A percentile compares a stretch with the other conserved stretches of the same genome.
phyloP scores from a whole-genome alignment of 495 filamentous ascomycete genomes.

The Trichoderma reesei region DNA sequence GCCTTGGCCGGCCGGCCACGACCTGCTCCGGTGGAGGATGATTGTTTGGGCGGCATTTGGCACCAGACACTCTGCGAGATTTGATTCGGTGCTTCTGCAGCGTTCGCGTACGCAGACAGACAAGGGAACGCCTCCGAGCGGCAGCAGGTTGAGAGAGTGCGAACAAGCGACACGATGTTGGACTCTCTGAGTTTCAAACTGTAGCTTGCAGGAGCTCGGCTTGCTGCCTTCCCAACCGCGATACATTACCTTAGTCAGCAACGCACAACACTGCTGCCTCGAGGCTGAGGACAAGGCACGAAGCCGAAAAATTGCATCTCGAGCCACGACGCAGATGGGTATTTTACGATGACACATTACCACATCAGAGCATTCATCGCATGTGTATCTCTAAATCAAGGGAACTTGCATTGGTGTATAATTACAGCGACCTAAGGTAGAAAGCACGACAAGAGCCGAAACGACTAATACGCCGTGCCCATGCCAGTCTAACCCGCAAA shows the following conservation, averaged over 20 bases:
- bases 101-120: neutral
- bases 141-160: neutral
- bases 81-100: neutral
- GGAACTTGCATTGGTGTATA: slow-evolving; percentile 48
- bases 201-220: neutral
- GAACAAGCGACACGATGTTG: neutral
- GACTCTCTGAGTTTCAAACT: neutral
- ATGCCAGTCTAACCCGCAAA: slow-evolving; percentile 13
- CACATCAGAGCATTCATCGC: neutral
- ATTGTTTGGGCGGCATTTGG: slow-evolving; percentile 12
- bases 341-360: neutral
- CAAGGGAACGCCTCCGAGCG: neutral
- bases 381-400: slow-evolving; percentile 15
- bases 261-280: neutral
- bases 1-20: slow-evolving; percentile 11
- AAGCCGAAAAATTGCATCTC: neutral
- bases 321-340: neutral
- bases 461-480: slow-evolving; percentile 12
- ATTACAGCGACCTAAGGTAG: slow-evolving; percentile 40
- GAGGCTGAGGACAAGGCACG: neutral
- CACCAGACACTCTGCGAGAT: neutral
- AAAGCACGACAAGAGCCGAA: slow-evolving; percentile 19
- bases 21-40: neutral
- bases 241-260: neutral
- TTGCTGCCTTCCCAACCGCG: neutral